A percentile compares a stretch with the other conserved stretches of the same genome.
phyloP scores from a whole-genome alignment of 78 protist genomes.

The Bodo saltans region DNA sequence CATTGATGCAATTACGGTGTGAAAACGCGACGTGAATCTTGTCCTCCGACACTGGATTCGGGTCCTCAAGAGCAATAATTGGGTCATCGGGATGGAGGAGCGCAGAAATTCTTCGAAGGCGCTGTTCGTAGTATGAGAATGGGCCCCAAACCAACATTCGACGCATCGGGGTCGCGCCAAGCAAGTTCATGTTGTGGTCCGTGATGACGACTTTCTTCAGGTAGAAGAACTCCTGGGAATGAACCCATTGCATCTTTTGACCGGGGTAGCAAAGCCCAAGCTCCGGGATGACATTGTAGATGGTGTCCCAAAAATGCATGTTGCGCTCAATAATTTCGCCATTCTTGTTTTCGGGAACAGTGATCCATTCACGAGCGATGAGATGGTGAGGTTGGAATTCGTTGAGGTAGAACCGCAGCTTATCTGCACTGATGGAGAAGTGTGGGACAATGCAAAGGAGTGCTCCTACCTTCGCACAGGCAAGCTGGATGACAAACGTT shows the following conservation, averaged over 20 bases:
- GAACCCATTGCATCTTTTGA: neutral
- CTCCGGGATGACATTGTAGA: slow-evolving; percentile 15
- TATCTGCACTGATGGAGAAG: neutral
- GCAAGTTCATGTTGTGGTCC: slow-evolving; percentile 6
- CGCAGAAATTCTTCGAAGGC: neutral
- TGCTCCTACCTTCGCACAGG: slow-evolving; percentile 42
- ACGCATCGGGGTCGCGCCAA: neutral
- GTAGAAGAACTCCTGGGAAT: neutral
- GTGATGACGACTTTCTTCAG: slow-evolving; percentile 5
- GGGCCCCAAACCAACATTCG: slow-evolving; percentile 10
- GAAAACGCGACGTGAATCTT: slow-evolving; percentile 8
- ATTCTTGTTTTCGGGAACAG: neutral
- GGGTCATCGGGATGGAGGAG: neutral
- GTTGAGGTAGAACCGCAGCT: neutral
- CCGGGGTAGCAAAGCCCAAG: slow-evolving; percentile 16
- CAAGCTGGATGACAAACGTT: neutral
- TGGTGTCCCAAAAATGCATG: neutral
- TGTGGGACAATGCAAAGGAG: neutral
- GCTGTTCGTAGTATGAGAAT: slow-evolving; percentile 1
- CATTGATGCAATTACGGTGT: slow-evolving; percentile 4
- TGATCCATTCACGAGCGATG: slow-evolving; percentile 31
- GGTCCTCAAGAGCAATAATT: neutral
- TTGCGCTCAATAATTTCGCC: neutral
- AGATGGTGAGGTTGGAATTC: slow-evolving; percentile 65
- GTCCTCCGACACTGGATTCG: neutral